These are phyloP conservation scores for Ophiostoma quercus DNA, from an alignment of 2,329 filamentous ascomycete species.

Conservation along the genomic window DNA sequence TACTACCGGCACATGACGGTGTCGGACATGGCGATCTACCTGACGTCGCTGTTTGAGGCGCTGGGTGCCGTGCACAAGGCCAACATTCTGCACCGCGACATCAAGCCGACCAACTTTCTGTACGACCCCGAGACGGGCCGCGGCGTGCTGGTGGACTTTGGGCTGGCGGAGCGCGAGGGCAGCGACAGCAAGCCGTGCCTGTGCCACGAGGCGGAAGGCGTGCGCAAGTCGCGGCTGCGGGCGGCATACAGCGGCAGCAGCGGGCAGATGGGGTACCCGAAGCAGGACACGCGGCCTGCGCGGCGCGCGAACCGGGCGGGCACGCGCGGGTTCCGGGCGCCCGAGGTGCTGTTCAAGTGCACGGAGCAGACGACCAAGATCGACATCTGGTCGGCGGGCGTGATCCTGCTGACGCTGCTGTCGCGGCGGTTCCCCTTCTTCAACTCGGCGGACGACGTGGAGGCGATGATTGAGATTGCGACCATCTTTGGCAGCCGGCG, in stretches of 20 bases:
- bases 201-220: conserved; percentile 62
- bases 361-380: conserved; percentile 90
- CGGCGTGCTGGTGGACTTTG: conserved; percentile 96
- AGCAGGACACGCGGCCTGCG: conserved; percentile 81
- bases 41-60: conserved; percentile 80
- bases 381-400: conserved; percentile 93
- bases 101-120: conserved; percentile 96
- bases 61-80: conserved; percentile 76
- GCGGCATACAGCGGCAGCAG: conserved; percentile 50
- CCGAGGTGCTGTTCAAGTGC: conserved; percentile 95
- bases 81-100: conserved; percentile 86
- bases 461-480: conserved; percentile 94
- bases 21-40: conserved; percentile 81
- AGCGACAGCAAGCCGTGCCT: conserved; percentile 73
- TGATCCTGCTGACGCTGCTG: conserved; percentile 93
- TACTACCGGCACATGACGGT: conserved; percentile 91
- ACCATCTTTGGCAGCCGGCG: conserved; percentile 83
- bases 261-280: conserved; percentile 66
- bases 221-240: conserved; percentile 57
- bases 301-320: conserved; percentile 90
- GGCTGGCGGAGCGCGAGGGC: conserved; percentile 81
- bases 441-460: conserved; percentile 96
- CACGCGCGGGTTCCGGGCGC: conserved; percentile 90
- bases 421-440: conserved; percentile 95
- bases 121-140: conserved; percentile 76